Base-by-base conservation (phyloP, 2,329 filamentous ascomycete species). In the Phoma sp. region DNA sequence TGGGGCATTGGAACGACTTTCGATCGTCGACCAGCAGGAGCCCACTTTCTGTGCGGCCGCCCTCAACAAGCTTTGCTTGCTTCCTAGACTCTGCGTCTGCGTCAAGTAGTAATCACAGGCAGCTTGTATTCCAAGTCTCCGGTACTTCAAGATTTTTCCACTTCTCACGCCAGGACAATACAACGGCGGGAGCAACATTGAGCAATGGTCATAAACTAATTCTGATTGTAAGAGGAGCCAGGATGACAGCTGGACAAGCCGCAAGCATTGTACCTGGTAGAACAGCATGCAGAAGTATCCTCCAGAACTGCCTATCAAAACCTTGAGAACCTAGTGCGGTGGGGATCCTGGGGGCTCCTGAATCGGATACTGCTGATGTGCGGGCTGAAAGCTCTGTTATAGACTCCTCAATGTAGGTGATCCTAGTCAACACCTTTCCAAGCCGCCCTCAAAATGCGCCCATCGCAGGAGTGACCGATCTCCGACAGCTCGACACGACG, bases 391-490 rank as follows among this genome's bases (percentile, higher is more conserved):
- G 66, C 4, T 79, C 75, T 1, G 71, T 68, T 27, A 70, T 64
- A 2, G 73, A 73, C 24, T 70, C 62, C 6, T 78, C 76, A 56
- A 18, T 18, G 18, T 78, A 82, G 1, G 77, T 79, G 4, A 83
- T 61, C 4, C 74, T 75, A 0, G 80, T 81, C 9, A 83, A 68
- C 4, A 82, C 75, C 27, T 72, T 75, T 7, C 81, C 78, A 1
- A 83, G 70, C 0, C 80, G 77, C 10, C 76, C 18, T 75, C 1
- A 83, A 73, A 43, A 83, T 79, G 3, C 69, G 71, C 44, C 76
- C 71, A 45, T 83, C 76, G 61, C 81, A 83, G 0, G 80, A 83
- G 10, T 80, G 72, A 7, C 79, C 78, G 53, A 83, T 82, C 50
- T 83, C 81, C 1, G 83, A 70, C 9, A 83, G 73, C 44, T 83